Base-by-base conservation (phyloP, 805 yeast genomes). In the Saturnispora ahearnii region DNA sequence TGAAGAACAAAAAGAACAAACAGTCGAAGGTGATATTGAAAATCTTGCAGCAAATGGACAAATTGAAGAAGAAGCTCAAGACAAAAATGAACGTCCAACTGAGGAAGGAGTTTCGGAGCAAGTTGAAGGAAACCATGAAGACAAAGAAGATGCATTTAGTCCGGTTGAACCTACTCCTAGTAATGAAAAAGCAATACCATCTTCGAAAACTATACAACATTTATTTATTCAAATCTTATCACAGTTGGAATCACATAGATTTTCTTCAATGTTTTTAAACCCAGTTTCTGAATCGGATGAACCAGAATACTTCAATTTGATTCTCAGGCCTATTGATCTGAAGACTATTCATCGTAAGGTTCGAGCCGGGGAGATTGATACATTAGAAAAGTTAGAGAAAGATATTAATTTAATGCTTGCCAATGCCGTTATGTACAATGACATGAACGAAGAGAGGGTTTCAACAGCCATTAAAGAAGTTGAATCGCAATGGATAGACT, bases 371-470 rank as follows among this genome's bases (percentile, higher is more conserved):
- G 71, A 74, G 49, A 74, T 86, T 40, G 70, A 73, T 33, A 61
- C 62, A 15, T 64, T 67, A 10, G 69, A 62, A 22, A 80, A 82
- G 51, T 67, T 87, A 22, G 87, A 86, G 56, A 69, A 84, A 46
- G 87, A 83, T 53, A 70, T 87, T 41, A 73, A 82, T 68, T 69
- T 82, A 52, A 84, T 87, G 93, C 84, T 83, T 66, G 84, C 91
- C 46, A 87, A 87, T 63, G 87, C 91, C 15, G 75, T 86, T 15
- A 87, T 87, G 93, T 87, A 81, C 66, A 86, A 87, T 63, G 77
- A 77, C 57, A 73, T 78, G 53, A 49, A 55, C 30, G 79, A 76
- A 52, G 76, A 81, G 28, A 87, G 82, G 48, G 72, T 84, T 53
- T 78, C 76, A 41, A 63, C 66, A 34, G 75, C 86, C 74, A 77